Conservation (phyloP, 345 rosid genomes). For the Geranium rotundifolium region DNA sequence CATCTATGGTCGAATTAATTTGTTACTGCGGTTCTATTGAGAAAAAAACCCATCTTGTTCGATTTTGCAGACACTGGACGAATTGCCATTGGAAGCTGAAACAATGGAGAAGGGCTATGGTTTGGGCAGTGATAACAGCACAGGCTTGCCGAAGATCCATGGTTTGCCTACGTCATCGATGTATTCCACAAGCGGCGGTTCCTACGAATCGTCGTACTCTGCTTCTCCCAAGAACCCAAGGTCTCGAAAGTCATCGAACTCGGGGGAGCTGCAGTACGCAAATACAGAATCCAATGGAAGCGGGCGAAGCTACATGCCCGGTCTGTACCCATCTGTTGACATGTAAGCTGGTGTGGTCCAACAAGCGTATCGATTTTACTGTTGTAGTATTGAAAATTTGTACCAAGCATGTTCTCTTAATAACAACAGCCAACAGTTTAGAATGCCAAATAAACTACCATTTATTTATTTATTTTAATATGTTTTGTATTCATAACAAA, state of each 20-base stretch:
- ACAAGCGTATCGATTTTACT: neutral
- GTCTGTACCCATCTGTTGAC: constrained; percentile 35
- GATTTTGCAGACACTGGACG: constrained; percentile 67
- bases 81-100: constrained; percentile 86
- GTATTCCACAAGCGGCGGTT: constrained; percentile 37
- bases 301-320: constrained; percentile 34
- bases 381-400: no score
- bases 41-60: no score
- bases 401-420: no score
- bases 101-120: constrained; percentile 74
- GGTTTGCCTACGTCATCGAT: constrained; percentile 58
- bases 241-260: constrained; percentile 54
- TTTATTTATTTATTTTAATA: no score
- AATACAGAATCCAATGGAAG: constrained; percentile 56
- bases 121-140: constrained; percentile 42
- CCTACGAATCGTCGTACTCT: constrained; percentile 35
- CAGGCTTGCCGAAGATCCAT: constrained; percentile 64
- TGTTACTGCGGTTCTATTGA: no score
- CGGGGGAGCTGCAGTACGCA: constrained; percentile 55
- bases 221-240: constrained; percentile 49
- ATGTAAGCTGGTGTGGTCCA: constrained; percentile 7
- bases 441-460: no score
- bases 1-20: no score
- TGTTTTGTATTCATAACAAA: no score
- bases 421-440: no score